Conservation (phyloP, 2,329 filamentous ascomycete genomes). For the Coniochaeta sp. region DNA sequence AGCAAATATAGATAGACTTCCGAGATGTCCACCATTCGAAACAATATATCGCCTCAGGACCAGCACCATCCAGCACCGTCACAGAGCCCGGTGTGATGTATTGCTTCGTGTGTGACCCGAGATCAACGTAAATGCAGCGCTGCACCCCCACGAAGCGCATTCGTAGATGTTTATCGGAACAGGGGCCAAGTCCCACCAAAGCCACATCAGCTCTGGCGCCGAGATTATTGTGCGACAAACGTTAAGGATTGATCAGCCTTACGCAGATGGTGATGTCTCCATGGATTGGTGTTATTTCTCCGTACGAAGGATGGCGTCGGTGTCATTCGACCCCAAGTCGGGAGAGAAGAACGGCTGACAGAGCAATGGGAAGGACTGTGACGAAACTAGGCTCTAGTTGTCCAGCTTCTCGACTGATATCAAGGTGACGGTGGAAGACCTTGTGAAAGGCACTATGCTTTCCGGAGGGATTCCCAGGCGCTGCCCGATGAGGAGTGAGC, state of each 20-base stretch:
- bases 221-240: not conserved
- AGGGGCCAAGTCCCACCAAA: not conserved
- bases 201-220: not conserved
- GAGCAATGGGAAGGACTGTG: not conserved
- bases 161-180: not conserved
- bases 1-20: not conserved
- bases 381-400: not conserved
- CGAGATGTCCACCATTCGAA: not conserved
- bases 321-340: not conserved
- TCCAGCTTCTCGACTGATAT: not conserved
- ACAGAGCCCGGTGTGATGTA: not conserved
- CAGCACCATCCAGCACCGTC: not conserved
- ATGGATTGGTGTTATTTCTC: not conserved
- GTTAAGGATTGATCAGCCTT: not conserved
- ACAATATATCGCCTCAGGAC: not conserved
- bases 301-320: not conserved
- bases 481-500: not conserved
- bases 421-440: not conserved
- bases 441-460: not conserved
- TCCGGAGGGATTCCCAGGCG: not conserved
- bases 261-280: not conserved
- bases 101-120: not conserved
- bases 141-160: not conserved
- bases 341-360: not conserved
- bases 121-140: not conserved